phyloP scores from a whole-genome alignment of 805 yeast species.

The Candida patagonica region DNA sequence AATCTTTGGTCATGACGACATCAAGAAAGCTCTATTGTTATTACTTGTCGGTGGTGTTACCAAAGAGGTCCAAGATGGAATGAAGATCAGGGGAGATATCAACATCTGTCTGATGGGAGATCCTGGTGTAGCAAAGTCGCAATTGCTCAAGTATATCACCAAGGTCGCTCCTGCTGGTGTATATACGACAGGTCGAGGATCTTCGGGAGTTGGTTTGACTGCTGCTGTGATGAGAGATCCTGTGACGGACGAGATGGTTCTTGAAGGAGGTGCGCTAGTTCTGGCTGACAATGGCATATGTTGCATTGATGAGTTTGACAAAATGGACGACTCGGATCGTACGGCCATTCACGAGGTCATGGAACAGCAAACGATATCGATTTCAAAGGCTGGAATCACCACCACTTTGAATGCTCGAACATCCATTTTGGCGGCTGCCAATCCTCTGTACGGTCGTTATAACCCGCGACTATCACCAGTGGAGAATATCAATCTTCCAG shows the following conservation, averaged over 20 bases:
- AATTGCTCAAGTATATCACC: constrained; percentile 79
- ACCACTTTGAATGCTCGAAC: constrained; percentile 94
- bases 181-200: constrained; percentile 96
- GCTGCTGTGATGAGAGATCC: constrained; percentile 99
- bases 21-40: constrained; percentile 79
- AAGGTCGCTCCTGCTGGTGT: constrained; percentile 95
- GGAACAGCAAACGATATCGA: constrained; percentile 98
- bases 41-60: constrained; percentile 92
- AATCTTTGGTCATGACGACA: constrained; percentile 88
- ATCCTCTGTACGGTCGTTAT: constrained; percentile 91
- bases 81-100: constrained; percentile 95
- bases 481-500: constrained; percentile 93
- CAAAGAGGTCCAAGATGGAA: constrained; percentile 90
- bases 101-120: constrained; percentile 97
- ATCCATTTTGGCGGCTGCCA: constrained; percentile 96
- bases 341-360: constrained; percentile 98
- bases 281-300: constrained; percentile 96
- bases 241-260: constrained; percentile 95
- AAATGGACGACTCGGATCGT: constrained; percentile 95
- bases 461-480: constrained; percentile 84
- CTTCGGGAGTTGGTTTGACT: constrained; percentile 97
- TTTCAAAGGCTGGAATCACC: constrained; percentile 95
- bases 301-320: constrained; percentile 98
- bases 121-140: constrained; percentile 99
- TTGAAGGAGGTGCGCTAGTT: constrained; percentile 97